Base-by-base conservation (phyloP, 1,284 basidiomycete genomes). In the Ustilago tritici region DNA sequence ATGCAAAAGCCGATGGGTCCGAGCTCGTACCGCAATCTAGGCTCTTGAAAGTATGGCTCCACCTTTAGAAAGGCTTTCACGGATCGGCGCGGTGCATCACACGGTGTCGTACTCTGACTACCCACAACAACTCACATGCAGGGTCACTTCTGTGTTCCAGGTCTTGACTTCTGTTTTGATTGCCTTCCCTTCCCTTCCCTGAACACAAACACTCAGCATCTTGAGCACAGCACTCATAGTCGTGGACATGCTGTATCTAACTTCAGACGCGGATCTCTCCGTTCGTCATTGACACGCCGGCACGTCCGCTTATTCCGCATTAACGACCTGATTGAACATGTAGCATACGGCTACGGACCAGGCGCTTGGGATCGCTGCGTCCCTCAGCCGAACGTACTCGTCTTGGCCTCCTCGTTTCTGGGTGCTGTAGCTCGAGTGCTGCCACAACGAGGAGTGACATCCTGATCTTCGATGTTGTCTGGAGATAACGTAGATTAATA, bases 11-110 rank as follows among this genome's bases (percentile, higher is more conserved):
- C 12, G 15, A 19, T 23, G 55, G 28, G 40, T 23, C 19, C 46
- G 46, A 28, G 8, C 46, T 19, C 15, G 28, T 19, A 11, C n/a
- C 31, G 9, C 50, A 34, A 31, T 12, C 11, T 28, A 34, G 19
- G 54, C 54, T 11, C 50, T 53, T 34, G 31, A 23, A 28, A 49
- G 46, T 28, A 14, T 9, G n/a, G 46, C 46, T 28, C 46, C 46
- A 49, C 46, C 12, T 41, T 23, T 12, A 28, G 23, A 46, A 11
- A 17, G 17, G 47, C 65, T 72, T 72, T 72, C 70, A 72, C 70
- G 65, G 64, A 67, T 72, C 70, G 70, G 56, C 70, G 35, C 31
- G 17, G 17, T 53, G 67, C 57, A 56, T 58, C 31, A n/a, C 31
- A 11, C 11, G 35, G 46, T 56, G 23, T 31, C 9, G 10, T 14